phyloP scores from a whole-genome alignment of 2,329 filamentous ascomycete species.

The Trichoderma hamatum region DNA sequence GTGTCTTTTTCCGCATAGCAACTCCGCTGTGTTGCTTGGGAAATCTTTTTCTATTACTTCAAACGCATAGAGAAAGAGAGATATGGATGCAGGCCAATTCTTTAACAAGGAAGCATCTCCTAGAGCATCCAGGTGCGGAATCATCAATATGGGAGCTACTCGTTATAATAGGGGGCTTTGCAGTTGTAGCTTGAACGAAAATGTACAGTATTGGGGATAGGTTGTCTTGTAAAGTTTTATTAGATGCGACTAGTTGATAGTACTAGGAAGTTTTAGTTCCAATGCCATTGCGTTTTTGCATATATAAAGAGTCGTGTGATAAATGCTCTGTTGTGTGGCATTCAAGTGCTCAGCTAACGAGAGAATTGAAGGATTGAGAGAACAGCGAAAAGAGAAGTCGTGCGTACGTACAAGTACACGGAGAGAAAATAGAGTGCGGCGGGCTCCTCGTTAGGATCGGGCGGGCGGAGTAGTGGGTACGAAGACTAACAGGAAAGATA shows the following conservation, averaged over 20 bases:
- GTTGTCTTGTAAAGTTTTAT: not conserved
- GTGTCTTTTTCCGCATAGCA: conserved; percentile 22
- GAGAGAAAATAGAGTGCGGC: not conserved
- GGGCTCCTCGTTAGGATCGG: not conserved
- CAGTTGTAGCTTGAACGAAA: not conserved
- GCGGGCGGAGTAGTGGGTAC: not conserved
- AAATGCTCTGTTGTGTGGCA: not conserved
- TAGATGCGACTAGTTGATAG: not conserved
- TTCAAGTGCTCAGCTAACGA: not conserved
- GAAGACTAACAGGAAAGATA: not conserved
- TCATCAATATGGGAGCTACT: not conserved
- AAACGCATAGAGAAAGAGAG: conserved; percentile 30
- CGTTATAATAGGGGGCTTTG: not conserved
- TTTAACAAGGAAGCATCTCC: conserved; percentile 37
- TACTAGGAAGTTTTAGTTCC: not conserved
- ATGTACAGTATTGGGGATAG: not conserved
- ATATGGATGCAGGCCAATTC: conserved; percentile 40
- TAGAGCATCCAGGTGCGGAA: conserved; percentile 27
- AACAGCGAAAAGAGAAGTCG: not conserved
- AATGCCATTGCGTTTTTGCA: not conserved
- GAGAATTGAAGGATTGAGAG: not conserved
- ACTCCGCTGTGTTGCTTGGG: conserved; percentile 27
- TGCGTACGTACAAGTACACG: not conserved
- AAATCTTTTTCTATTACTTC: conserved; percentile 27
- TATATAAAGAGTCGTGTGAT: not conserved